Evolutionary conservation across 192 early-diverging fungal genomes (phyloP).

Genomic region (Rhizophagus sp.): DNA sequence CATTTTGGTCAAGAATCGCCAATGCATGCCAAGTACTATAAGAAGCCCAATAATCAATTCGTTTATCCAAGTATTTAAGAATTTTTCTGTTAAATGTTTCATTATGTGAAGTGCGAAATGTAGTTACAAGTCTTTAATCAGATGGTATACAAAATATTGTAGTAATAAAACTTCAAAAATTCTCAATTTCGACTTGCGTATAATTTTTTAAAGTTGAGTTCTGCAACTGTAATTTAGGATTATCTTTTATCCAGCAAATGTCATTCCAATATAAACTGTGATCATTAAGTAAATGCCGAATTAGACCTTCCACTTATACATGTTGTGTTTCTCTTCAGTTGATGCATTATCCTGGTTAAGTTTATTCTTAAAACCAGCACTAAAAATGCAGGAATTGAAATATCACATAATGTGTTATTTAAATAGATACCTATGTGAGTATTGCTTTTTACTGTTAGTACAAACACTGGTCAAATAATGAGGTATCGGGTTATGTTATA

Average conservation of each 20-base stretch:
- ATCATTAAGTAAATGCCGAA: neutral
- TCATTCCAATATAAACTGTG: neutral
- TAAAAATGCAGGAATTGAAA: neutral
- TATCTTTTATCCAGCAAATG: constrained; percentile 7
- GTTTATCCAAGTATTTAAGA: too few species aligned
- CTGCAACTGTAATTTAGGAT: too few species aligned
- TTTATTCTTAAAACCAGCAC: neutral
- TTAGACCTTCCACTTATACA: neutral
- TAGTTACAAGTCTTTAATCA: neutral
- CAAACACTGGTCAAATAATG: too few species aligned
- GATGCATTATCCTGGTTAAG: too few species aligned
- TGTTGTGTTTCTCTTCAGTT: neutral
- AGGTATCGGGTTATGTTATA: too few species aligned
- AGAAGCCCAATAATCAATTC: too few species aligned
- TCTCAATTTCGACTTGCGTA: neutral
- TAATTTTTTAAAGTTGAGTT: neutral
- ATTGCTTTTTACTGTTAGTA: neutral
- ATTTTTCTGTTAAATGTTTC: too few species aligned
- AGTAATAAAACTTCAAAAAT: neutral
- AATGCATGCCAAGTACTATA: neutral
- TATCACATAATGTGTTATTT: neutral
- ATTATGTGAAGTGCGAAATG: too few species aligned
- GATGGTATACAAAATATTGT: neutral
- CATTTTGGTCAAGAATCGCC: neutral
- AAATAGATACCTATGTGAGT: neutral